Percentiles rank a stretch among this genome's conserved stretches.
phyloP scores from a whole-genome alignment of 1,139 yeast species.

The Pichia sp. region DNA sequence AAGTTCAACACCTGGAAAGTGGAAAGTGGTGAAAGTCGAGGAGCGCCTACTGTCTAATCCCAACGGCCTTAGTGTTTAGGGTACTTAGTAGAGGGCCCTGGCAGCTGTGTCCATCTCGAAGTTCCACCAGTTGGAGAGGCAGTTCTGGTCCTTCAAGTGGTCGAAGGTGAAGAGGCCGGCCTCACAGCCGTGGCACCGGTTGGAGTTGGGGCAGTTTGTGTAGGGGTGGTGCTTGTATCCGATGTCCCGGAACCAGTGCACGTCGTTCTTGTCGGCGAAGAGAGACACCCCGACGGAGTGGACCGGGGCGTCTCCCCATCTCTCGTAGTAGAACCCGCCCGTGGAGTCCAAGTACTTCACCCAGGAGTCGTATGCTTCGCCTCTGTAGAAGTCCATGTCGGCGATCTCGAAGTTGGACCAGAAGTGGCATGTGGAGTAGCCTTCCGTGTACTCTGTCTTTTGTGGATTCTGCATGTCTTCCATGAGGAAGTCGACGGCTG shows the following conservation, averaged over 20 bases:
- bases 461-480: slow-evolving; percentile 62
- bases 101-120: slow-evolving; percentile 47
- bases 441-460: slow-evolving; percentile 51
- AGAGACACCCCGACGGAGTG: slow-evolving; percentile 73
- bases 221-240: slow-evolving; percentile 74
- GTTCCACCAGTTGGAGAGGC: slow-evolving; percentile 72
- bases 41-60: too few relatives aligned
- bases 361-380: slow-evolving; percentile 64
- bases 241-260: slow-evolving; percentile 89
- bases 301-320: slow-evolving; percentile 95
- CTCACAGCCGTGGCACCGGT: slow-evolving; percentile 38
- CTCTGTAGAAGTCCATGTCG: slow-evolving; percentile 74
- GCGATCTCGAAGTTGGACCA: slow-evolving; percentile 89
- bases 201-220: slow-evolving; percentile 61
- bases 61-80: too few relatives aligned
- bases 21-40: too few relatives aligned
- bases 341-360: slow-evolving; percentile 59
- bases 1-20: too few relatives aligned
- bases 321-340: slow-evolving; percentile 82
- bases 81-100: slow-evolving; percentile 30
- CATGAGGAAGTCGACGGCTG: slow-evolving; percentile 71
- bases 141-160: slow-evolving; percentile 60
- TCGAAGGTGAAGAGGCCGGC: slow-evolving; percentile 46
- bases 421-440: slow-evolving; percentile 84
- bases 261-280: slow-evolving; percentile 64